Evolutionary conservation across 176 grass and related monocot species (phyloP).

Genomic region (Cymbopogon citratus): DNA sequence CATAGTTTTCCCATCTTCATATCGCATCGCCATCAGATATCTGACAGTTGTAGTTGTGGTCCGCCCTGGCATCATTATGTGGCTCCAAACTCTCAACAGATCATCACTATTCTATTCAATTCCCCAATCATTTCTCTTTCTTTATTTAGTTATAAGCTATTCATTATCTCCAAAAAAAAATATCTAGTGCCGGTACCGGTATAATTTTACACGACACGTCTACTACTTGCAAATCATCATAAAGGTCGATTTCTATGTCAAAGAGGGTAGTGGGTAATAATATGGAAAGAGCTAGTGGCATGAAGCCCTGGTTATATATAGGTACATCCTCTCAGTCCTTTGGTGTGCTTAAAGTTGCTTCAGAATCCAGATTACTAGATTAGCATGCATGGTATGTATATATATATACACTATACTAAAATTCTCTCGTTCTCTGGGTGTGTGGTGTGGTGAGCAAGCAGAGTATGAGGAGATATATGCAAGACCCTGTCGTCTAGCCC

Average conservation of each 20-base stretch:
- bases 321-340: neutral
- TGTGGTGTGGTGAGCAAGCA: neutral
- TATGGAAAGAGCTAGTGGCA: neutral
- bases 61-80: neutral
- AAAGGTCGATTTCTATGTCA: neutral
- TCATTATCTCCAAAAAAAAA: neutral
- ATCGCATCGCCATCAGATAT: conserved; percentile 16
- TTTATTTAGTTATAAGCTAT: neutral
- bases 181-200: neutral
- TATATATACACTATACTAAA: neutral
- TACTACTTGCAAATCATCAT: too few species aligned
- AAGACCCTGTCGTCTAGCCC: neutral
- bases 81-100: neutral
- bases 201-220: too few species aligned
- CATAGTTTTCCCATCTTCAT: neutral
- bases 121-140: neutral
- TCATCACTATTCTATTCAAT: neutral
- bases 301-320: neutral
- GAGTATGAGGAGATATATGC: neutral
- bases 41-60: conserved; percentile 25
- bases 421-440: neutral
- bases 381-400: neutral
- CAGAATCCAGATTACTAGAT: conserved; percentile 4
- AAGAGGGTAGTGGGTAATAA: too few species aligned
- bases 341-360: neutral